Evolutionary conservation across 306 rosid species (phyloP).

Genomic region (Quercus glauca): DNA sequence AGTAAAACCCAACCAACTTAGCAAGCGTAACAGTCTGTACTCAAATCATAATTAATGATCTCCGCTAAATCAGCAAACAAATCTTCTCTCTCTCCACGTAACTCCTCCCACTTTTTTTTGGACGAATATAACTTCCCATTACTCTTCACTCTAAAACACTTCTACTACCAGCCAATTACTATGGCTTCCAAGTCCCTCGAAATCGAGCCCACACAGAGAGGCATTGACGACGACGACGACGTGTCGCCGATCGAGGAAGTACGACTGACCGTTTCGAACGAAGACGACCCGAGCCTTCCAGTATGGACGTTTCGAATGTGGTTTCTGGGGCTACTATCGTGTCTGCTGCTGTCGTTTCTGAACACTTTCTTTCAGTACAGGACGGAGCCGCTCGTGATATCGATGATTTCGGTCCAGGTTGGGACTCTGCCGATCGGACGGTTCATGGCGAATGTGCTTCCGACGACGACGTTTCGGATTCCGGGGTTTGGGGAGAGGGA

Average conservation of each 20-base stretch:
- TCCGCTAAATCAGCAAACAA: too few relatives aligned
- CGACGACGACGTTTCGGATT: conserved; percentile 34
- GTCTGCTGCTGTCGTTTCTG: conserved; percentile 62
- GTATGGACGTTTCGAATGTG: conserved; percentile 94
- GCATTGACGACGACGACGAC: conserved; percentile 33
- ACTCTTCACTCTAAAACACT: too few relatives aligned
- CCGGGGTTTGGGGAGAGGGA: conserved; percentile 35
- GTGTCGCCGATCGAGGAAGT: conserved; percentile 67
- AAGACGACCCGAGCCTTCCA: conserved; percentile 59
- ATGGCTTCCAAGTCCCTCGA: background rate
- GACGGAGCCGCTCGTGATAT: conserved; percentile 61
- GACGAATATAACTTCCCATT: too few relatives aligned
- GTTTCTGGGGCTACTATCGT: conserved; percentile 59
- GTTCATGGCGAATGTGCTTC: conserved; percentile 63
- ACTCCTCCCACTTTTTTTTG: too few relatives aligned
- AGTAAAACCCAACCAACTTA: too few relatives aligned
- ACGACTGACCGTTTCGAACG: conserved; percentile 59
- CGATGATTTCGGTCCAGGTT: conserved; percentile 60
- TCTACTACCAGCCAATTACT: too few relatives aligned
- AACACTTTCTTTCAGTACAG: conserved; percentile 82
- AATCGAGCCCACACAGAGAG: background rate
- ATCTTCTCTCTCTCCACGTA: too few relatives aligned
- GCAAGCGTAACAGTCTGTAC: too few relatives aligned
- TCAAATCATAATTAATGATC: too few relatives aligned
- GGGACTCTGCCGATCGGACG: conserved; percentile 64